These are phyloP conservation scores for Polyplosphaeria fusca DNA, from an alignment of 495 filamentous ascomycete species.

Conservation along the genomic window DNA sequence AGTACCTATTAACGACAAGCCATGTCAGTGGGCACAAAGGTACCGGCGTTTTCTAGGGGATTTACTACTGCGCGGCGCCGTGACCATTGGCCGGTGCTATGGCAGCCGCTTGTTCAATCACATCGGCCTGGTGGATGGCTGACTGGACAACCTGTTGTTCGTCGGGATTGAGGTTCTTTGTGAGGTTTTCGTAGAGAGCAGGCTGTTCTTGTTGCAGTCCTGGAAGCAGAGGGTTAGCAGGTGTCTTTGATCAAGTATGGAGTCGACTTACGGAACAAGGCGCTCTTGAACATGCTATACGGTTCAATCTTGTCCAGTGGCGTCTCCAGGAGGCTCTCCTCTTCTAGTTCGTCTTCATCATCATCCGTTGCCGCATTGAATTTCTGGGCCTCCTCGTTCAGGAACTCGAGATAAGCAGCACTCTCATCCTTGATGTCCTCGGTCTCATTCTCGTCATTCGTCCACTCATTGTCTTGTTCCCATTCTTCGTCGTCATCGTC, in stretches of 20 bases:
- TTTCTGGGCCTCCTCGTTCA: conserved; percentile 89
- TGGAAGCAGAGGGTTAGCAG: too few species aligned
- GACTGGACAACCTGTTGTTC: conserved; percentile 78
- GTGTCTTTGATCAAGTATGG: too few species aligned
- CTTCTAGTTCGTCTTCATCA: conserved; percentile 87
- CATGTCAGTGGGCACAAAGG: too few species aligned
- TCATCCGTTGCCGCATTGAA: conserved; percentile 67
- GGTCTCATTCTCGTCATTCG: conserved; percentile 51
- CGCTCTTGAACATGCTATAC: conserved; percentile 78
- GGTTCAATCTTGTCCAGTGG: conserved; percentile 93
- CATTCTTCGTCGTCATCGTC: conserved; percentile 68
- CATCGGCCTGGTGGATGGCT: conserved; percentile 78
- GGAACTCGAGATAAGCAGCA: conserved; percentile 89
- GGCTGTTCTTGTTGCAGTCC: conserved; percentile 88
- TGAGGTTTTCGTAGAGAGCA: conserved; percentile 77
- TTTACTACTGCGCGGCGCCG: too few species aligned
- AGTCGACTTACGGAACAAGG: conserved; percentile 73
- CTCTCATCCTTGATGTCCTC: conserved; percentile 85
- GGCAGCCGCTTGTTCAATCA: conserved; percentile 44
- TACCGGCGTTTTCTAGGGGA: too few species aligned
- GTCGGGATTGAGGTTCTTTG: conserved; percentile 70
- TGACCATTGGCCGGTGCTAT: conserved; percentile 8
- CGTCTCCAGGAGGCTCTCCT: conserved; percentile 87
- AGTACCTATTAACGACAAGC: too few species aligned
- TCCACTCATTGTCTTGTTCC: conserved; percentile 67